phyloP scores from a whole-genome alignment of 192 early-diverging fungal genomes.

The Mortierella alpina region DNA sequence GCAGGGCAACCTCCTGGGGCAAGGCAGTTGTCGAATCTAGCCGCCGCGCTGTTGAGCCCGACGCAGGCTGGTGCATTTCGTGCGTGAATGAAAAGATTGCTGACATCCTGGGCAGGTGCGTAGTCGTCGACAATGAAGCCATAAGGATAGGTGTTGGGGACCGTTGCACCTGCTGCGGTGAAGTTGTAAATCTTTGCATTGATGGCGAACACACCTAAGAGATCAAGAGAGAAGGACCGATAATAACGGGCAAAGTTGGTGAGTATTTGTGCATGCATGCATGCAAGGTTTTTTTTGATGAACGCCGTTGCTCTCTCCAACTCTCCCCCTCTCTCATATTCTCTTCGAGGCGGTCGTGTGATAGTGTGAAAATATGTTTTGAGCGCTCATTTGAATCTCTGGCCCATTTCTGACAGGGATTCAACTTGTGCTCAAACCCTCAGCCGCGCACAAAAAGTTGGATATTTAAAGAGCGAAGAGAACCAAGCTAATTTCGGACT shows the following conservation, averaged over 20 bases:
- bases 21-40: slow-evolving; percentile 56
- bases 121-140: slow-evolving; percentile 29
- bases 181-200: slow-evolving; percentile 44
- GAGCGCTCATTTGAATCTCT: too few relatives aligned
- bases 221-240: not conserved
- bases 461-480: too few relatives aligned
- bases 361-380: too few relatives aligned
- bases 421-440: too few relatives aligned
- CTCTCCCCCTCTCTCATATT: too few relatives aligned
- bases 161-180: not conserved
- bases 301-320: too few relatives aligned
- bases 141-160: not conserved
- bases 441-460: too few relatives aligned
- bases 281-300: too few relatives aligned
- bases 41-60: slow-evolving; percentile 49
- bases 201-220: slow-evolving; percentile 33
- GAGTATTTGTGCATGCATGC: not conserved
- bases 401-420: too few relatives aligned
- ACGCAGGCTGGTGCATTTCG: slow-evolving; percentile 33
- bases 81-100: slow-evolving; percentile 54
- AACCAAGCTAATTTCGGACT: slow-evolving; percentile 30
- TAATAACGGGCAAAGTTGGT: not conserved
- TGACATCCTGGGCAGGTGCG: slow-evolving; percentile 66
- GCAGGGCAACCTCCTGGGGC: slow-evolving; percentile 22
- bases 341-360: too few relatives aligned